Evolutionary conservation across 805 yeast genomes (phyloP).

Genomic region (Saturnispora hagleri): DNA sequence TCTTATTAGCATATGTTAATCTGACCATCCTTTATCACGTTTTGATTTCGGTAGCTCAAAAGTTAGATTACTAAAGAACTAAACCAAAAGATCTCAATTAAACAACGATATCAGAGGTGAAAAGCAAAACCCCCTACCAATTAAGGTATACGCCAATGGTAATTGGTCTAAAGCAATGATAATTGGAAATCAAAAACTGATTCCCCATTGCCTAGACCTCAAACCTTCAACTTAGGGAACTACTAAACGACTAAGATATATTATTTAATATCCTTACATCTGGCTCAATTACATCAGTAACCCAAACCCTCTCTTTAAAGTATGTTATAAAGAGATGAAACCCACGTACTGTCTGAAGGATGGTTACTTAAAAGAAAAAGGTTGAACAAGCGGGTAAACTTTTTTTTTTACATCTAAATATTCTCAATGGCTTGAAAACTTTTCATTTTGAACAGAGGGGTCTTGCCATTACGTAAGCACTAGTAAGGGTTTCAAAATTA

Average conservation of each 20-base stretch:
- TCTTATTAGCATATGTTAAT: constrained; percentile 26
- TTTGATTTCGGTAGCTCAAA: constrained; percentile 19
- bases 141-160: neutral
- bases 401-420: neutral
- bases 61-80: neutral
- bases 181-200: constrained; percentile 4
- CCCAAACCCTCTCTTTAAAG: constrained; percentile 4
- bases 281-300: neutral
- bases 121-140: constrained; percentile 7
- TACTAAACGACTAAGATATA: constrained; percentile 4
- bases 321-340: constrained; percentile 8
- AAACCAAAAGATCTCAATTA: neutral
- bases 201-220: neutral
- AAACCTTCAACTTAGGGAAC: constrained; percentile 1
- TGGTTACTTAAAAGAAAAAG: constrained; percentile 17
- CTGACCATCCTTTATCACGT: constrained; percentile 30
- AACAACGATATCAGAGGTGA: neutral
- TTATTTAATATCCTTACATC: neutral
- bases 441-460: neutral
- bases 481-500: neutral
- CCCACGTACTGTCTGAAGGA: constrained; percentile 30
- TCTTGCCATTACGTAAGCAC: neutral
- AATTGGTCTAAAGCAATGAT: neutral
- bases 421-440: neutral
- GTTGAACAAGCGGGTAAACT: neutral